Percentiles rank a stretch among this genome's conserved stretches.
phyloP scores from a whole-genome alignment of 2,329 filamentous ascomycete genomes.

The Bipolaris bicolor region DNA sequence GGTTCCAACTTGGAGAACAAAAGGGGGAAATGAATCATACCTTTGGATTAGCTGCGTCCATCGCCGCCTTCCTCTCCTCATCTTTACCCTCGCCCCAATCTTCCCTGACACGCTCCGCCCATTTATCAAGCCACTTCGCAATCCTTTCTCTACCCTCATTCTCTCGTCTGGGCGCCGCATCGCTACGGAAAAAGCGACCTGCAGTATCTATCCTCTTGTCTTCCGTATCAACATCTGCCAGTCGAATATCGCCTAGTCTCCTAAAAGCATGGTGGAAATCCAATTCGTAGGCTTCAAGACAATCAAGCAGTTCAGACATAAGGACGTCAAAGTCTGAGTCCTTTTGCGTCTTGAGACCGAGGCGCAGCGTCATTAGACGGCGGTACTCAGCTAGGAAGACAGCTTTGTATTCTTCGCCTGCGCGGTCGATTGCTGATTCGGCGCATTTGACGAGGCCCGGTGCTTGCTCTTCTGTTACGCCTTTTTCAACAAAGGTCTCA shows the following conservation, averaged over 20 bases:
- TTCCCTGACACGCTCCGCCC: constrained; percentile 72
- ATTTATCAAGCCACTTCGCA: constrained; percentile 80
- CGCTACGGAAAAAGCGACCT: constrained; percentile 77
- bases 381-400: constrained; percentile 92
- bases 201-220: constrained; percentile 69
- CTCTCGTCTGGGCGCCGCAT: constrained; percentile 62
- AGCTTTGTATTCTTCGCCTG: constrained; percentile 85
- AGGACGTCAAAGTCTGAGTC: constrained; percentile 79
- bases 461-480: constrained; percentile 72
- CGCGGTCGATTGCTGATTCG: constrained; percentile 79
- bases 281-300: constrained; percentile 78
- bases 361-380: constrained; percentile 76
- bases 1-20: background rate
- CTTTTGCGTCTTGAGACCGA: constrained; percentile 75
- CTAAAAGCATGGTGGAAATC: constrained; percentile 97
- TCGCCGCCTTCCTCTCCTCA: constrained; percentile 54
- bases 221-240: constrained; percentile 69
- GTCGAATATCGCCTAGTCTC: constrained; percentile 68
- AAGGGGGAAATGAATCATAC: background rate
- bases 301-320: constrained; percentile 82
- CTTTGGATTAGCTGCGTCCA: constrained; percentile 11
- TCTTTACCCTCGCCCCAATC: constrained; percentile 73
- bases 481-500: constrained; percentile 71
- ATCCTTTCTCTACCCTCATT: constrained; percentile 70
- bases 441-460: constrained; percentile 77